Evolutionary conservation across 179 eudicot genomes (phyloP), one percentile per base, ranked within the genome.

Genomic region (Beta macrorhiza): DNA sequence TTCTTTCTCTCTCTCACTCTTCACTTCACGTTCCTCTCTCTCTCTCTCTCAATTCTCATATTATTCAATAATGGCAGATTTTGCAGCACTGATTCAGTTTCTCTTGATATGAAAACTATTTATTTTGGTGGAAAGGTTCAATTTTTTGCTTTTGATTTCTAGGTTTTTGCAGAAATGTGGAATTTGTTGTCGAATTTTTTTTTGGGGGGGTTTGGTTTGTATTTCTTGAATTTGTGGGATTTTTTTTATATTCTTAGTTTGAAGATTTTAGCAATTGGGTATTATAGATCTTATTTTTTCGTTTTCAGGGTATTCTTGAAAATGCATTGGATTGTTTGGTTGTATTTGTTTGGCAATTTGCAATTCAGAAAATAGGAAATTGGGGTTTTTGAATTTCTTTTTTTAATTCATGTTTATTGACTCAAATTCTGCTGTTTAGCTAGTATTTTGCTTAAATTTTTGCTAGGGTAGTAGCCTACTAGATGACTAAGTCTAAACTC

Each of bases 91-190:
- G 89, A 91, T 83, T 90, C 95, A 81, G 85, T 92, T 80, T 87
- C 91, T 74, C 74, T 95, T 80, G 94, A 93, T 77, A 87, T 95
- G 82, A 93, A 92, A 81, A 92, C 98, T 16, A 91, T 95, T 79
- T 92, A 89, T 86, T 93, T 92, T 74, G 98, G 97, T 67, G 98
- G 95, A 88, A 89, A 95, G 98, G 99, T 95, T 57, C 19, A 44
- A 67, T 0, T 29, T 62, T 22, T 5, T 11, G 29, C 17, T 52
- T 55, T 71, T 12, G 67, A 71, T 78, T 71, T 42, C 1, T 74
- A 53, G 17, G 58, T 55, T 42, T 68, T 59, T 74, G 14, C 6
- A 12, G 9, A 16, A 59, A 42, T 61, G 19, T 44, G 70, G 55
- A 53, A 8, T 53, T 55, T 20, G 56, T 74, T 51, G 37, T 16